Percentiles rank a stretch among this genome's conserved stretches.
Conservation (phyloP, 352 stramenopile species). For the Globisporangium heterothallicum region DNA sequence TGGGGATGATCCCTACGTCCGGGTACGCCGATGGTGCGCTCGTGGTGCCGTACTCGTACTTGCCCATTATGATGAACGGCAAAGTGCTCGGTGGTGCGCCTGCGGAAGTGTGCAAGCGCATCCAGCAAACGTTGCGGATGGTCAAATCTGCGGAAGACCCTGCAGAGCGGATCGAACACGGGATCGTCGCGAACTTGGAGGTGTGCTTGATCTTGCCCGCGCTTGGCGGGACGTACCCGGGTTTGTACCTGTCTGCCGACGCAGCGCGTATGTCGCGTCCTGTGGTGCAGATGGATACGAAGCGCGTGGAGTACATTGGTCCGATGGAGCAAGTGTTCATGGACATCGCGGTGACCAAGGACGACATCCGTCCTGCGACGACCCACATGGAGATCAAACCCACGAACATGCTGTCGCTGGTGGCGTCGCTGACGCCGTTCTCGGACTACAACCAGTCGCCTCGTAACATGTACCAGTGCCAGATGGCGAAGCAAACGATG, state of each 20-base stretch:
- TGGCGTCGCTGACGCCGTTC: constrained; percentile 98
- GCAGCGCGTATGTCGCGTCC: constrained; percentile 92
- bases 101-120: constrained; percentile 80
- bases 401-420: constrained; percentile 99
- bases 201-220: constrained; percentile 77
- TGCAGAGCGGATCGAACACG: constrained; percentile 46
- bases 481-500: constrained; percentile 99
- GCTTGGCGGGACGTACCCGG: constrained; percentile 93
- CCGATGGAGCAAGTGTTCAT: constrained; percentile 98
- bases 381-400: constrained; percentile 99
- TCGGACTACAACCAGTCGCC: constrained; percentile 99
- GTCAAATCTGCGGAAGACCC: constrained; percentile 58
- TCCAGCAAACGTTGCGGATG: constrained; percentile 62
- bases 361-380: constrained; percentile 94
- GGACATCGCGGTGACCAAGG: constrained; percentile 95
- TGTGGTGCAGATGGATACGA: constrained; percentile 88
- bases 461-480: constrained; percentile 99
- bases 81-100: constrained; percentile 91
- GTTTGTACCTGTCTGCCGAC: constrained; percentile 97
- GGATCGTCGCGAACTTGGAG: constrained; percentile 75
- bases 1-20: constrained; percentile 80
- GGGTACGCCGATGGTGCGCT: constrained; percentile 79
- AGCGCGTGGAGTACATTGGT: constrained; percentile 95
- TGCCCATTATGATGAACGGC: constrained; percentile 96
- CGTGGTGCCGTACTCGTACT: constrained; percentile 86